Base-by-base conservation (phyloP, 306 rosid species). In the Boehmeria nivea region DNA sequence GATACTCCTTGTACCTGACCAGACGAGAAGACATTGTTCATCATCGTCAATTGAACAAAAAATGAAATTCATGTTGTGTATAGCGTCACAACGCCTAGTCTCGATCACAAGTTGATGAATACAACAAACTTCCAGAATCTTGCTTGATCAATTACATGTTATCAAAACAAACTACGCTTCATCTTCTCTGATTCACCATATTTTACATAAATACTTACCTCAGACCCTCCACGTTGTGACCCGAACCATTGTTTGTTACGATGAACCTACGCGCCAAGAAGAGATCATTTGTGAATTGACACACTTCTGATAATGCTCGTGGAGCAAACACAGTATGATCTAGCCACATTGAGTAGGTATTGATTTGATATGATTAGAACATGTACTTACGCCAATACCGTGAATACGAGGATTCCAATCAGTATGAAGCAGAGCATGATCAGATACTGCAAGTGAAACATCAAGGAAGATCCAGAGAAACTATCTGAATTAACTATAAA, bases 1-100 rank as follows among this genome's bases (percentile, higher is more conserved):
- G 88, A 78, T 91, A 91, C 71, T 91, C 98, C 78, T 91, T 91
- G 69, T 84, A 91, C 76, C 98, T 90, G 74, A 69, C 56, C 74
- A 78, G 25, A 71, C 14, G 62, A 74, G 60, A 51, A 49, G 12
- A 58, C 5, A 52, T 24, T 60, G 63, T 58, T 33, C 20, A 18
- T 15, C 22, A 33, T 28, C 42, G 11, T 0, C 57, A 28, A 23
- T 20, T 21, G 12, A 6, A 51, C 0, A 8, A 26, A 14, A 15
- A 19, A 45, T 0, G 13, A 19, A 45, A 40, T n/a, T n/a, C n/a
- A n/a, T n/a, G n/a, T n/a, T n/a, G n/a, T n/a, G n/a, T n/a, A n/a
- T n/a, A n/a, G n/a, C n/a, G n/a, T n/a, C n/a, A n/a, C n/a, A n/a
- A n/a, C n/a, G n/a, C n/a, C n/a, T n/a, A n/a, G n/a, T n/a, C n/a